phyloP scores from a whole-genome alignment of 768 basidiomycete species.

The Lactifluus subvellereus region DNA sequence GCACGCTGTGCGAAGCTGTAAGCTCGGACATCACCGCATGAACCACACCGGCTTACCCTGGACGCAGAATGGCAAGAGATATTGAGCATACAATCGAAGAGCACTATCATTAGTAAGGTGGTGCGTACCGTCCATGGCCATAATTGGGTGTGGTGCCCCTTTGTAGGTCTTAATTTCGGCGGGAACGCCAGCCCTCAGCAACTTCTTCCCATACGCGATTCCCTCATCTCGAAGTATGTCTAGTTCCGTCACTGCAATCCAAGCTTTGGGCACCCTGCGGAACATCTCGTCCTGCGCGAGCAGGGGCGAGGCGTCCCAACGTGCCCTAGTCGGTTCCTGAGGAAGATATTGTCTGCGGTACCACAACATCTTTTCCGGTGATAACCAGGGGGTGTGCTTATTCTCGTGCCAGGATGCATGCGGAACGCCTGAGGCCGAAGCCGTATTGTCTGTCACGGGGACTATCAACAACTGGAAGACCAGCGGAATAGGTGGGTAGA shows the following conservation, averaged over 20 bases:
- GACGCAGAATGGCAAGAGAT: constrained; percentile 1
- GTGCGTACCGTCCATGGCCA: constrained; percentile 66
- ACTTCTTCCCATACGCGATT: constrained; percentile 52
- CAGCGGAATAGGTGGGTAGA: constrained; percentile 46
- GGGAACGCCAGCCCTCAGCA: constrained; percentile 46
- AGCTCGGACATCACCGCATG: constrained; percentile 6
- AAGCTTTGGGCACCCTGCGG: constrained; percentile 47
- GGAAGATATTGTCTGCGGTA: constrained; percentile 67
- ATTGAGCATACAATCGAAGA: constrained; percentile 6
- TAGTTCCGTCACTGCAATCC: constrained; percentile 57
- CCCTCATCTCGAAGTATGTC: constrained; percentile 69
- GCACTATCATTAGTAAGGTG: not conserved
- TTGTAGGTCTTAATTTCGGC: constrained; percentile 53
- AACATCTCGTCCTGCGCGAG: constrained; percentile 56
- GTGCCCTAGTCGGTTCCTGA: constrained; percentile 48
- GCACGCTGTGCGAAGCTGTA: constrained; percentile 25
- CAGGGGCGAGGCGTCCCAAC: constrained; percentile 69
- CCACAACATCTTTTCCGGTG: constrained; percentile 65
- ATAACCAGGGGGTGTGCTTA: constrained; percentile 52
- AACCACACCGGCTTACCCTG: constrained; percentile 25
- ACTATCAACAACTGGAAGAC: constrained; percentile 62
- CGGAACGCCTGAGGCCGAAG: constrained; percentile 34
- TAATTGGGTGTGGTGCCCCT: constrained; percentile 63
- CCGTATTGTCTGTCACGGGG: constrained; percentile 70
- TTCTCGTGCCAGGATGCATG: constrained; percentile 54